Conservation (phyloP, 306 rosid species). For the Gleditsia sinensis region DNA sequence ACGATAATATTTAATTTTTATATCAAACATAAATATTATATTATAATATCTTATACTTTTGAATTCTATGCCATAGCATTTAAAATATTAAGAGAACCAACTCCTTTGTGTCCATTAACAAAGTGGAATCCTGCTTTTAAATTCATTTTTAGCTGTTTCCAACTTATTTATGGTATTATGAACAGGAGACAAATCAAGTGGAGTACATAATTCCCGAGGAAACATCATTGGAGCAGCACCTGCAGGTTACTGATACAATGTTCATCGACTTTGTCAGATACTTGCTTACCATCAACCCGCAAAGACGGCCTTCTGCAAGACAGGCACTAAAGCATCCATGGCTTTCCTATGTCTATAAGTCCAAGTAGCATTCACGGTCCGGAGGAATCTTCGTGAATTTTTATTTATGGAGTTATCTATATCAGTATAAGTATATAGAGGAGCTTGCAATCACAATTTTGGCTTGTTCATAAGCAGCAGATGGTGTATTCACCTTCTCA, state of each 20-base stretch:
- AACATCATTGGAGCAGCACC: slow-evolving; percentile 71
- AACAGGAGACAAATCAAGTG: slow-evolving; percentile 79
- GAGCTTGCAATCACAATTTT: slow-evolving; percentile 45
- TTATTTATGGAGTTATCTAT: slow-evolving; percentile 18
- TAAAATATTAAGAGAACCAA: no score
- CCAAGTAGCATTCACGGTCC: slow-evolving; percentile 36
- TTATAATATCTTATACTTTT: no score
- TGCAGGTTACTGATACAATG: slow-evolving; percentile 57
- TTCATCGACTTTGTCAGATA: slow-evolving; percentile 67
- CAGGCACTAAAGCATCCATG: slow-evolving; percentile 93
- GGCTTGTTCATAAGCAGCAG: slow-evolving; percentile 42
- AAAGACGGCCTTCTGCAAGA: slow-evolving; percentile 72
- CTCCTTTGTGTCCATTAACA: no score
- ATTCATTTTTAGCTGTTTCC: no score
- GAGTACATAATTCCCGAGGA: slow-evolving; percentile 90
- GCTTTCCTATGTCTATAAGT: slow-evolving; percentile 69
- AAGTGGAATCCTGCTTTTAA: no score
- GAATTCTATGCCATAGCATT: no score
- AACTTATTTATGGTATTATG: slow-evolving; percentile 20
- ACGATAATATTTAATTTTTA: no score
- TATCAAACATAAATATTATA: no score
- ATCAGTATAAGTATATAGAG: slow-evolving; percentile 23
- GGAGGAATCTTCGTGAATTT: slow-evolving; percentile 22
- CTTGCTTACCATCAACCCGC: slow-evolving; percentile 76
- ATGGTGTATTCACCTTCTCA: slow-evolving; percentile 25